Conservation (phyloP, 257 asterid species). For the Paraleonurus japonicus region DNA sequence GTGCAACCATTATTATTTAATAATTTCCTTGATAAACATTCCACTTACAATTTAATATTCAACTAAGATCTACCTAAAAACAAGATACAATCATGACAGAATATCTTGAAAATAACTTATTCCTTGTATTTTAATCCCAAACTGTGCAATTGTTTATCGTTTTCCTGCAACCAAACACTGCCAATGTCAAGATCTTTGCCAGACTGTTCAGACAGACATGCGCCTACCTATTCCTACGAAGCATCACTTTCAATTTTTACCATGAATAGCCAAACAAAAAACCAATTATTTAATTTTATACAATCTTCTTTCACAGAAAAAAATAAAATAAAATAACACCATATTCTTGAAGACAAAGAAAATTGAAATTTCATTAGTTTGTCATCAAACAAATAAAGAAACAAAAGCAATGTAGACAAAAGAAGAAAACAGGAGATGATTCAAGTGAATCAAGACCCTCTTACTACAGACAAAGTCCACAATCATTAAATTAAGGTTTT, state of each 20-base stretch:
- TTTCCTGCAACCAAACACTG: conserved; percentile 28
- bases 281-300: not conserved
- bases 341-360: not conserved
- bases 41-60: conserved; percentile 20
- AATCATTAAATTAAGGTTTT: conserved; percentile 24
- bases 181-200: conserved; percentile 31
- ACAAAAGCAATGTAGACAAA: conserved; percentile 23
- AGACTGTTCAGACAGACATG: conserved; percentile 28
- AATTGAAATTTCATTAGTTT: conserved; percentile 27
- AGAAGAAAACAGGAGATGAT: conserved; percentile 11
- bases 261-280: conserved; percentile 20
- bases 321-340: not conserved
- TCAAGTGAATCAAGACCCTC: conserved; percentile 19
- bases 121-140: not conserved
- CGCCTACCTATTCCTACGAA: not conserved
- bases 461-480: conserved; percentile 25
- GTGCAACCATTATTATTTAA: conserved; percentile 27
- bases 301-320: not conserved
- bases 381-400: conserved; percentile 25
- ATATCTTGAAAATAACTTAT: conserved; percentile 25
- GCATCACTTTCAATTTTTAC: conserved; percentile 18
- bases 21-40: conserved; percentile 19
- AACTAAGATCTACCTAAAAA: conserved; percentile 29
- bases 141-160: conserved; percentile 1
- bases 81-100: conserved; percentile 29